Conservation (phyloP, 2,329 filamentous ascomycete genomes). For the Chaetomium olivaceum region DNA sequence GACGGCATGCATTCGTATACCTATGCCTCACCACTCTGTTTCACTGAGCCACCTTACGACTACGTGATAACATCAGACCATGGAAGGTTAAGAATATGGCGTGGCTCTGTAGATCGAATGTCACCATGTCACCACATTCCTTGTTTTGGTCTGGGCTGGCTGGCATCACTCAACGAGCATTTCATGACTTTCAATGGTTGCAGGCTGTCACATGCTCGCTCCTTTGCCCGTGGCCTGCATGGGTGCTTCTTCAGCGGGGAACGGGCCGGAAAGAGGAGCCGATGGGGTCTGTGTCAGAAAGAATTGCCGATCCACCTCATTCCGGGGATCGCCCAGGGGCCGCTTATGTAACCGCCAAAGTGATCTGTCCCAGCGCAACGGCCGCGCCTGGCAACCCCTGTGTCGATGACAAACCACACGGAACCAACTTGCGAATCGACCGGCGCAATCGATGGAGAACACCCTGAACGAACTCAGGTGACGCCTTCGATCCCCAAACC, state of each 20-base stretch:
- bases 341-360: conserved; percentile 7
- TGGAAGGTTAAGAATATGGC: not conserved
- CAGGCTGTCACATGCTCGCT: not conserved
- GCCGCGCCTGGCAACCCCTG: not conserved
- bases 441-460: not conserved
- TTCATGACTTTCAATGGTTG: not conserved
- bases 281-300: not conserved
- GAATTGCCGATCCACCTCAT: not conserved
- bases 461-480: not conserved
- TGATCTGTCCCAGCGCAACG: not conserved
- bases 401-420: conserved; percentile 1
- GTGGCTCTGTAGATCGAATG: too few relatives aligned
- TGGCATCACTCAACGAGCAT: not conserved
- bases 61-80: not conserved
- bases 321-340: not conserved
- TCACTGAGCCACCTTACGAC: not conserved
- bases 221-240: not conserved
- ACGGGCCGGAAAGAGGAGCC: not conserved
- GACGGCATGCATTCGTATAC: too few relatives aligned
- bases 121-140: too few relatives aligned
- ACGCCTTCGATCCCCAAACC: not conserved
- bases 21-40: not conserved
- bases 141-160: not conserved
- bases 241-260: not conserved
- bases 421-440: not conserved